Conservation (phyloP, 768 basidiomycete genomes). For the Phanerochaete sordida region DNA sequence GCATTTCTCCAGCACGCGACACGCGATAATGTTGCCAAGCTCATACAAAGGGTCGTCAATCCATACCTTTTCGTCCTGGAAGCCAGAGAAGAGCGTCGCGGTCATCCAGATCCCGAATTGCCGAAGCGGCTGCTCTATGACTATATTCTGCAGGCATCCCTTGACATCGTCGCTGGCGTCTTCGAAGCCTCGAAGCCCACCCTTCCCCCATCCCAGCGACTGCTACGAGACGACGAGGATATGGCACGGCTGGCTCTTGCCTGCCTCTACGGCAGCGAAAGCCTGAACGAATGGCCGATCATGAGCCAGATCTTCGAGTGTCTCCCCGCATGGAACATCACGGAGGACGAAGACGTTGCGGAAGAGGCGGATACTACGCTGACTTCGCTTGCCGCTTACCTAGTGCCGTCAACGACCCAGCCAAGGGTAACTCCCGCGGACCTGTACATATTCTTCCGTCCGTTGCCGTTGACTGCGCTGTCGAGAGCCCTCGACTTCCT, state of each 20-base stretch:
- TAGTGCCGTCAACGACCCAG: constrained; percentile 66
- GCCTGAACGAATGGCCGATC: constrained; percentile 66
- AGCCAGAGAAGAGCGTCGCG: constrained; percentile 78
- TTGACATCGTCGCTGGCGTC: constrained; percentile 67
- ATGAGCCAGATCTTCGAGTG: constrained; percentile 97
- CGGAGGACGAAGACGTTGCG: constrained; percentile 56
- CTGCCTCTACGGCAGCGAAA: constrained; percentile 80
- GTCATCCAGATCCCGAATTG: constrained; percentile 64
- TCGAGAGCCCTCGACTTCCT: constrained; percentile 86
- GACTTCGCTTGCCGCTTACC: constrained; percentile 72
- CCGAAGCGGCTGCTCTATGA: constrained; percentile 65
- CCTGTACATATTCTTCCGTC: constrained; percentile 77
- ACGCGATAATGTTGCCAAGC: constrained; percentile 55
- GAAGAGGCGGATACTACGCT: constrained; percentile 84
- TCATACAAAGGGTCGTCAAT: constrained; percentile 76
- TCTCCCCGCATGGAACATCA: constrained; percentile 83
- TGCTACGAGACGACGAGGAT: constrained; percentile 80
- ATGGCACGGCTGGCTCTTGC: constrained; percentile 85
- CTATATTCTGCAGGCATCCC: constrained; percentile 63
- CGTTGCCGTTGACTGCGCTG: constrained; percentile 68
- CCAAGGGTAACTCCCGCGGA: constrained; percentile 60
- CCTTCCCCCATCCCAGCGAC: constrained; percentile 59
- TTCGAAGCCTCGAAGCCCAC: constrained; percentile 95
- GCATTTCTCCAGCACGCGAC: constrained; percentile 78
- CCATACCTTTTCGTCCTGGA: constrained; percentile 95